Base-by-base conservation (phyloP, 1,284 basidiomycete species). In the Irpex rosettiformis region DNA sequence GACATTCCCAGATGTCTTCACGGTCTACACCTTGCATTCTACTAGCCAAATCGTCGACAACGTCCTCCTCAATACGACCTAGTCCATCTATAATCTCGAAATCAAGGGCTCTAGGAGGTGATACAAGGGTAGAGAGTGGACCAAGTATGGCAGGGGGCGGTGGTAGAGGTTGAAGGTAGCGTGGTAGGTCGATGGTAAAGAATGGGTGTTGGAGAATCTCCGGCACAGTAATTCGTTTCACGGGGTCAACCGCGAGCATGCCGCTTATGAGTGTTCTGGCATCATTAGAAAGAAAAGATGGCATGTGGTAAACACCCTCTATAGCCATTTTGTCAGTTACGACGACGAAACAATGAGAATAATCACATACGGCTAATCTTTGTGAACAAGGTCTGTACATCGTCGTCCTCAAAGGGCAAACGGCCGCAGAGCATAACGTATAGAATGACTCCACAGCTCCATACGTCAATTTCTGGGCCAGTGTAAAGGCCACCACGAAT, bases 381-480 rank as follows among this genome's bases (percentile, higher is more conserved):
- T 63, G 90, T 88, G 78, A 97, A 97, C 27, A 98, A 75, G 1
- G 85, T 83, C 56, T 94, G 93, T 49, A 97, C 93, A 69, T 96
- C 92, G 56, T 96, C 93, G 73, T 97, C 95, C 76, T 97, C 95
- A 70, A 98, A 97, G 0, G 95, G 95, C 43, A 97, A 79, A 54
- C 91, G 80, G 10, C 95, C 95, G 68, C 91, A 95, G 4, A 98
- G 81, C 86, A 98, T 93, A 54, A 97, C 95, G 75, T 94, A 97
- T 58, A 98, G 82, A 66, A 98, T 97, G 30, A 97, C 94, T 0
- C 95, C 95, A 59, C 92, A 92, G 66, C 91, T 94, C 95, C 95
- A 98, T n/a, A 97, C 94, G 67, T 98, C 95, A 66, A 97, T 96
- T 73, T 96, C 95, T 0, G 95, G 94, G 0, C 95, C 95, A 1